These are phyloP conservation scores for Pyrus hybrid DNA, from an alignment of 331 rosid species.

Conservation along the genomic window DNA sequence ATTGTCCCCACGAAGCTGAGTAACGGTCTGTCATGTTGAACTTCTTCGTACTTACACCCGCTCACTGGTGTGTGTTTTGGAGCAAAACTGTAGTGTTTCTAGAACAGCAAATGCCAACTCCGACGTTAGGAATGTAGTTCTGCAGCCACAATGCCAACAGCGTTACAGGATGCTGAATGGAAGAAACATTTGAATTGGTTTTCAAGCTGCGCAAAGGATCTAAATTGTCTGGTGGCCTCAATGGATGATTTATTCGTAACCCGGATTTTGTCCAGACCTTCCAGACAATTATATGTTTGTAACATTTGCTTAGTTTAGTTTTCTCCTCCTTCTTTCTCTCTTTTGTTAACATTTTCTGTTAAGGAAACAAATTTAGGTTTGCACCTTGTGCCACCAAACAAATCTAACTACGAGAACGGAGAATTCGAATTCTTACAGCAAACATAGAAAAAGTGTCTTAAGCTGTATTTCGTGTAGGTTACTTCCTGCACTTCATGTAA, in stretches of 20 bases:
- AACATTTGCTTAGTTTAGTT: slow-evolving; percentile 12
- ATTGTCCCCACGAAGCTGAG: slow-evolving; percentile 31
- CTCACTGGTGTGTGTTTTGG: slow-evolving; percentile 29
- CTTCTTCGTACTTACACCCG: slow-evolving; percentile 25
- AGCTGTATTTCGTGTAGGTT: background rate
- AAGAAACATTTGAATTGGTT: background rate
- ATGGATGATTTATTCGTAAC: background rate
- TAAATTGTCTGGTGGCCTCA: slow-evolving; percentile 2
- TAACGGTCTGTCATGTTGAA: slow-evolving; percentile 51
- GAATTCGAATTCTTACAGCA: background rate
- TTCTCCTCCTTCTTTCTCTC: background rate
- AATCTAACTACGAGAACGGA: background rate
- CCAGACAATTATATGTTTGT: slow-evolving; percentile 11
- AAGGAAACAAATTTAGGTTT: background rate
- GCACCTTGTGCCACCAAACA: background rate
- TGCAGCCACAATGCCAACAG: background rate
- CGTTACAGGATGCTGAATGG: background rate
- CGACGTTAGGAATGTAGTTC: background rate
- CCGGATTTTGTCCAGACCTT: slow-evolving; percentile 11
- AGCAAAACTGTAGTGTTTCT: background rate
- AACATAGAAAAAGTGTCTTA: no score
- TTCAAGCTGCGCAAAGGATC: slow-evolving; percentile 6
- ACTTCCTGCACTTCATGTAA: background rate
- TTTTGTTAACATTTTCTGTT: background rate
- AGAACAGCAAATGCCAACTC: slow-evolving; percentile 3